Base-by-base conservation (phyloP, 1,139 yeast genomes). In the Yamadazyma aaseri region DNA sequence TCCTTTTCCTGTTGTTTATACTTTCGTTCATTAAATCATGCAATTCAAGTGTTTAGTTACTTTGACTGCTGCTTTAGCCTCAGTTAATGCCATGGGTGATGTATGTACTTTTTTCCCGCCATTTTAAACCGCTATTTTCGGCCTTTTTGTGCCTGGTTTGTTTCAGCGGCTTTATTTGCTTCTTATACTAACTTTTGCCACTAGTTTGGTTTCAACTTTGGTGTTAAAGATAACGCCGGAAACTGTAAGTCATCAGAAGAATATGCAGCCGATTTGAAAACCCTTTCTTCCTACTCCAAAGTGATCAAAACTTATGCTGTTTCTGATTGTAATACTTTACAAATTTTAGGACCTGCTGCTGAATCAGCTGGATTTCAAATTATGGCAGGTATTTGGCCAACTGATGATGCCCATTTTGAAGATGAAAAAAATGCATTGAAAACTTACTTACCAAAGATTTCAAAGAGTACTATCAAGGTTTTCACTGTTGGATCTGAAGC, bases 401-500 rank as follows among this genome's bases (percentile, higher is more conserved):
- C 71, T 35, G 95, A 86, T 55, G 86, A 79, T 36, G 59, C 79
- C 35, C 94, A 86, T 58, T 87, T 72, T 55, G 63, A 60, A 26
- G 80, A 68, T 6, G 97, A 89, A 65, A 75, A 83, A 58, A 54
- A 58, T 22, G 95, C 96, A 28, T 71, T 87, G 53, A 50, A 66
- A 44, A 42, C 63, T n/a, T 80, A 81, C 61, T 74, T 89, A 59
- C 95, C 96, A 50, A 63, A 53, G 26, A 71, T 86, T 46, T 81
- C 89, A 38, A 72, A 72, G 41, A 69, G 76, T 38, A 77, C 89
- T 44, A 73, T 87, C 51, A 76, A 79, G 51, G 84, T 79, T 26
- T 71, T 89, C 65, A 70, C 85, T 36, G 96, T 89, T 46, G 96
- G 96, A 47, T 86, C 96, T 21, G 97, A 89, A 71, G 90, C 95